phyloP scores from a whole-genome alignment of 75 land plant genomes.

The Isoetes taiwanensis region DNA sequence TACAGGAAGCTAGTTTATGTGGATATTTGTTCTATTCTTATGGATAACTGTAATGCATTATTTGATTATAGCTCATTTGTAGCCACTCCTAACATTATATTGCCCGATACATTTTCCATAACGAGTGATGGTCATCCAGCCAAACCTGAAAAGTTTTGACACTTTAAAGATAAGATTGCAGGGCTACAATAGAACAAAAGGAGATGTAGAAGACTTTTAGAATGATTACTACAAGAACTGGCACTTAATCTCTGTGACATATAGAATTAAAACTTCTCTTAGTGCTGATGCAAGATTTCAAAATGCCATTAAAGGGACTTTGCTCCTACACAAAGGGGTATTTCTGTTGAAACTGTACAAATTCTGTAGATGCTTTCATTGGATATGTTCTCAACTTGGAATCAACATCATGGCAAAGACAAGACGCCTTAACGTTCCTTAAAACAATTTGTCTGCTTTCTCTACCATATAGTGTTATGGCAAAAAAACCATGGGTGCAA shows the following conservation, averaged over 20 bases:
- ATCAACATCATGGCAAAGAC: too few relatives aligned
- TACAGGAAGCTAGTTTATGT: slow-evolving; percentile 15
- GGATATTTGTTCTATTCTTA: slow-evolving; percentile 4
- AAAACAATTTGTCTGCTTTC: too few relatives aligned
- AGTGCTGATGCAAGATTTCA: not conserved
- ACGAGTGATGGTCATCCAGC: slow-evolving; percentile 17
- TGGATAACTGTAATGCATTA: slow-evolving; percentile 14
- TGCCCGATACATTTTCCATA: slow-evolving; percentile 15
- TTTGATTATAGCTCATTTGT: slow-evolving; percentile 12
- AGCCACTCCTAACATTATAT: not conserved
- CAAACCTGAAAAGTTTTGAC: not conserved
- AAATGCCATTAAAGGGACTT: too few relatives aligned
- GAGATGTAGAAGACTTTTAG: not conserved
- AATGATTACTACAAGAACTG: slow-evolving; percentile 8
- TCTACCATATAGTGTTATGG: too few relatives aligned
- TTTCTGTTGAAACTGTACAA: too few relatives aligned
- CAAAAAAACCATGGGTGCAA: too few relatives aligned
- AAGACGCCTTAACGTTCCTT: too few relatives aligned
- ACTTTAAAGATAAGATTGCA: not conserved
- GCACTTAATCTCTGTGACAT: slow-evolving; percentile 6
- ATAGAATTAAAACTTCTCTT: slow-evolving; percentile 3
- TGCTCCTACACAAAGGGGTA: too few relatives aligned
- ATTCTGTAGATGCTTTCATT: too few relatives aligned
- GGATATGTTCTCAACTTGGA: too few relatives aligned
- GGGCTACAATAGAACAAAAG: not conserved